These are phyloP conservation scores for Sutorius australiensis DNA, from an alignment of 768 basidiomycete genomes.

Conservation along the genomic window DNA sequence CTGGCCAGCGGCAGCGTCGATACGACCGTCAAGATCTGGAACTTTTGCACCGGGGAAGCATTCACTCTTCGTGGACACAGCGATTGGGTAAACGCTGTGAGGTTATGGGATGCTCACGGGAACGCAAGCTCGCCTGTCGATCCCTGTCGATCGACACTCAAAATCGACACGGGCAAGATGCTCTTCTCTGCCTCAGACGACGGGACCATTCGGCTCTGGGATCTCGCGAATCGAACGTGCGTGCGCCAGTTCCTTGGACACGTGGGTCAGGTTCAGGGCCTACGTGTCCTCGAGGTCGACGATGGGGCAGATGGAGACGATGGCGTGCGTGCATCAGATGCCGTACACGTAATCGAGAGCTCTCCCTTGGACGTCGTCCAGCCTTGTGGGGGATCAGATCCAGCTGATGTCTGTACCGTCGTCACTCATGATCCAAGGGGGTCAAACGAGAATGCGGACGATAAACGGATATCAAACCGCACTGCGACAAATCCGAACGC, in stretches of 20 bases:
- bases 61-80: conserved; percentile 90
- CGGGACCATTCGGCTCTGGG: conserved; percentile 91
- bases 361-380: conserved; percentile 14
- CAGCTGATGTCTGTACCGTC: conserved; percentile 27
- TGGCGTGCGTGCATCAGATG: conserved; percentile 7
- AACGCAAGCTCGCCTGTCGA: conserved; percentile 6
- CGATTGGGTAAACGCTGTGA: conserved; percentile 96
- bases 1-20: conserved; percentile 93
- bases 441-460: conserved; percentile 12
- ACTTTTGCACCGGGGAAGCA: conserved; percentile 85
- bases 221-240: conserved; percentile 75
- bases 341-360: conserved; percentile 14
- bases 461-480: conserved; percentile 6
- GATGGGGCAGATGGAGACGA: conserved; percentile 38
- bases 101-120: conserved; percentile 71
- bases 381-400: conserved; percentile 8
- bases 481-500: conserved; percentile 3
- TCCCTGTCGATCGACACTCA: conserved; percentile 36
- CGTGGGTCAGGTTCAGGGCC: conserved; percentile 90
- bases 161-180: conserved; percentile 85
- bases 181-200: conserved; percentile 97
- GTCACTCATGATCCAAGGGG: conserved; percentile 25
- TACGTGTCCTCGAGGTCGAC: conserved; percentile 72
- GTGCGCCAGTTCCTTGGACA: conserved; percentile 85
- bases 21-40: conserved; percentile 93